phyloP scores from a whole-genome alignment of 345 rosid genomes.

The Rhodamnia rubescens region DNA sequence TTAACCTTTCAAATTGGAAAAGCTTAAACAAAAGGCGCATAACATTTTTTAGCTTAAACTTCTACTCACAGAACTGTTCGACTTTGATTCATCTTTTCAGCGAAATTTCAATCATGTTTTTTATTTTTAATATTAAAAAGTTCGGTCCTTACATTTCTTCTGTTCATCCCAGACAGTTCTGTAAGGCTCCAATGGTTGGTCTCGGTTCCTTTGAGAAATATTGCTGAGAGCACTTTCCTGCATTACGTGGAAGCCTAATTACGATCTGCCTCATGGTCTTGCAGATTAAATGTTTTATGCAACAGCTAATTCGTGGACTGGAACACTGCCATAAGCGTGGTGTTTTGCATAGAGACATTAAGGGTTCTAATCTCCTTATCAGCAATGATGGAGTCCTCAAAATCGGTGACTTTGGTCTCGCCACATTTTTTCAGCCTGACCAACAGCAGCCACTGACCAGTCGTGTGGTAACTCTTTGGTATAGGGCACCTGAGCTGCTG shows the following conservation, averaged over 20 bases:
- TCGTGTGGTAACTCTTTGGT: constrained; percentile 97
- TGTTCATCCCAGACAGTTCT: neutral
- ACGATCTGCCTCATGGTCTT: neutral
- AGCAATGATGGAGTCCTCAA: constrained; percentile 68
- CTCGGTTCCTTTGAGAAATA: neutral
- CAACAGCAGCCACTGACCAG: constrained; percentile 61
- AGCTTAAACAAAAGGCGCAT: neutral
- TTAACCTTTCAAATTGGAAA: neutral
- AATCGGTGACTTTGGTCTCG: constrained; percentile 88
- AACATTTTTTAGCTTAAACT: neutral
- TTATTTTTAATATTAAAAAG: neutral
- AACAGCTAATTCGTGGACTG: constrained; percentile 69
- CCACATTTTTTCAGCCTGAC: constrained; percentile 44
- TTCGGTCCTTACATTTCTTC: neutral
- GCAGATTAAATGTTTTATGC: constrained; percentile 78
- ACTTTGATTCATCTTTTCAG: neutral
- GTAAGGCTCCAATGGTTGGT: neutral
- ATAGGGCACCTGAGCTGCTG: constrained; percentile 91
- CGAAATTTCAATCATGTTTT: neutral
- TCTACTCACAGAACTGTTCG: neutral
- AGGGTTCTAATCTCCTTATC: constrained; percentile 80
- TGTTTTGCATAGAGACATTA: constrained; percentile 80
- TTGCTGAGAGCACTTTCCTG: neutral
- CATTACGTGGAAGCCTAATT: neutral
- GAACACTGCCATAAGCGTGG: constrained; percentile 86